phyloP scores from a whole-genome alignment of 805 yeast species.

The Barnettozyma sucrosica region DNA sequence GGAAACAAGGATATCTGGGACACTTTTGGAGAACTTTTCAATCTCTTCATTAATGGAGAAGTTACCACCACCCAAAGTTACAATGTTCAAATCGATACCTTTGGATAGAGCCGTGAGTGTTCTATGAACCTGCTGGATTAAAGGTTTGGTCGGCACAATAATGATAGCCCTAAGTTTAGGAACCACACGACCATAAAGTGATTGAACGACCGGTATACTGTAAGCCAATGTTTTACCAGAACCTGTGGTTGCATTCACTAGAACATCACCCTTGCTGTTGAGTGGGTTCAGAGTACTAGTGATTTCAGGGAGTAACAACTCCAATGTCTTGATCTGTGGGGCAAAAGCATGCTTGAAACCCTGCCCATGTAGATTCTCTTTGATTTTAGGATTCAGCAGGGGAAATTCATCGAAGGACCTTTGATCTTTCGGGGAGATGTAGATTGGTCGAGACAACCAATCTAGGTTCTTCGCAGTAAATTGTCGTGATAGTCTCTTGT shows the following conservation, averaged over 20 bases:
- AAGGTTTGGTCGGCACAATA: conserved; percentile 85
- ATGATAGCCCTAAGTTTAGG: conserved; percentile 72
- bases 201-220: conserved; percentile 73
- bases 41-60: conserved; percentile 58
- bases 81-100: conserved; percentile 63
- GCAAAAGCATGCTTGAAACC: conserved; percentile 62
- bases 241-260: conserved; percentile 93
- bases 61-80: conserved; percentile 51
- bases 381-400: conserved; percentile 38
- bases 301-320: conserved; percentile 42
- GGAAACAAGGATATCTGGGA: conserved; percentile 63
- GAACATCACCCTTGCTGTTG: conserved; percentile 54
- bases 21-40: conserved; percentile 35
- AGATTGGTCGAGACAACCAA: conserved; percentile 67
- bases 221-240: conserved; percentile 94
- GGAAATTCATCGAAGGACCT: conserved; percentile 45
- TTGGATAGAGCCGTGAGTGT: conserved; percentile 54
- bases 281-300: conserved; percentile 24
- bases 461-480: conserved; percentile 36
- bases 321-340: conserved; percentile 65
- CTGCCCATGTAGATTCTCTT: conserved; percentile 40
- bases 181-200: conserved; percentile 54
- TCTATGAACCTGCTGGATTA: conserved; percentile 72
- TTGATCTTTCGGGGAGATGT: conserved; percentile 41
- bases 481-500: conserved; percentile 34